Percentiles rank a stretch among this genome's conserved stretches.
Conservation (phyloP, 1,284 basidiomycete genomes). For the Phellopilus nigrolimitatus region DNA sequence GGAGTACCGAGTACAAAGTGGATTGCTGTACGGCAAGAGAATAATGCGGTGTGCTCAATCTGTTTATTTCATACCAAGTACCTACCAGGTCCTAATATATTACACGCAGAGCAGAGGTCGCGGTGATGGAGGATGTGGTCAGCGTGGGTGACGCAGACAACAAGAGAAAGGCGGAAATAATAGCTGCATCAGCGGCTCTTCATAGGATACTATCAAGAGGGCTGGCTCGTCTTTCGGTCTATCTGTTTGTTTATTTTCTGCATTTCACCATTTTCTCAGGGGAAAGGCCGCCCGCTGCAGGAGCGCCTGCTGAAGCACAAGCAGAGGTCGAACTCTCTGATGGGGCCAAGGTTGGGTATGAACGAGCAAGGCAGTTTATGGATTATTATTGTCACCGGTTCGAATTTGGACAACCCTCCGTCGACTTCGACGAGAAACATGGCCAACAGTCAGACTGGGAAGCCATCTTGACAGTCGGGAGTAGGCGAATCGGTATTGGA, state of each 20-base stretch:
- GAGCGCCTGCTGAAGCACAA: slow-evolving; percentile 15
- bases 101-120: slow-evolving; percentile 42
- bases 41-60: slow-evolving; percentile 29
- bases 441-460: slow-evolving; percentile 53
- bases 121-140: slow-evolving; percentile 41
- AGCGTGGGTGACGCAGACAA: slow-evolving; percentile 59
- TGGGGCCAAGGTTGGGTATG: slow-evolving; percentile 61
- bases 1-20: neutral
- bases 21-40: slow-evolving; percentile 8
- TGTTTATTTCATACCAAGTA: slow-evolving; percentile 1
- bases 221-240: slow-evolving; percentile 42
- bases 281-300: neutral
- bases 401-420: slow-evolving; percentile 76
- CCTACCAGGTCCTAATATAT: neutral
- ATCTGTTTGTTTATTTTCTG: neutral
- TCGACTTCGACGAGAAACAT: slow-evolving; percentile 46
- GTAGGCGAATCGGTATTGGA: slow-evolving; percentile 78
- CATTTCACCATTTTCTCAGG: too few relatives aligned
- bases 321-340: slow-evolving; percentile 50
- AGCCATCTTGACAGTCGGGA: slow-evolving; percentile 78
- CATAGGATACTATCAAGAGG: slow-evolving; percentile 63
- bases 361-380: slow-evolving; percentile 87
- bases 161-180: slow-evolving; percentile 69
- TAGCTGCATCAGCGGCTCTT: slow-evolving; percentile 70
- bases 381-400: slow-evolving; percentile 90